Evolutionary conservation across 2,329 filamentous ascomycete species (phyloP).

Genomic region (Coniochaeta sp.): DNA sequence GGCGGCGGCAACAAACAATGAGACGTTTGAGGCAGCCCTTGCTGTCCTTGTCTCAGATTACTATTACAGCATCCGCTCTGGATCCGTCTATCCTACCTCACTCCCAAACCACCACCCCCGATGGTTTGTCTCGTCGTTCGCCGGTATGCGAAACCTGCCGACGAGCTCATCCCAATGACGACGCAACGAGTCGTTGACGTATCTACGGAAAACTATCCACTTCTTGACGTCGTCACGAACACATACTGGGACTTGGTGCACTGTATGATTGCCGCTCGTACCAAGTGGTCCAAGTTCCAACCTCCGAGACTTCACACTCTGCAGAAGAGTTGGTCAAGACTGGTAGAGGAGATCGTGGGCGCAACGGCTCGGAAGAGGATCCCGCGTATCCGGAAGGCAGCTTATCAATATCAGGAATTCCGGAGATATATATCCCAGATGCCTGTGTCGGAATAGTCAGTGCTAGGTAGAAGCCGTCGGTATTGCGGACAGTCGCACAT

Average conservation of each 20-base stretch:
- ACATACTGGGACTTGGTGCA: background rate
- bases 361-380: background rate
- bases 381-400: background rate
- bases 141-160: background rate
- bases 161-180: background rate
- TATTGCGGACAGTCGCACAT: too few relatives aligned
- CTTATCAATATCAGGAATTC: background rate
- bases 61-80: background rate
- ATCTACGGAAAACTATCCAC: background rate
- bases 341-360: background rate
- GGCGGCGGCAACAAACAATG: background rate
- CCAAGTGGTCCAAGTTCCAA: background rate
- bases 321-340: background rate
- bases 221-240: background rate
- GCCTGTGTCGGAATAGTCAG: background rate
- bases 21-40: background rate
- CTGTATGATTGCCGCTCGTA: background rate
- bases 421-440: background rate
- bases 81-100: background rate
- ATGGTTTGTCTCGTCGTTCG: background rate
- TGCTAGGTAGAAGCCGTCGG: background rate
- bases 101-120: background rate
- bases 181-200: background rate
- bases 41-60: background rate
- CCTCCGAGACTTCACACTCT: background rate